Evolutionary conservation across 1,284 basidiomycete genomes (phyloP), one percentile per base, ranked within the genome.

Genomic region (Trametes sp.): DNA sequence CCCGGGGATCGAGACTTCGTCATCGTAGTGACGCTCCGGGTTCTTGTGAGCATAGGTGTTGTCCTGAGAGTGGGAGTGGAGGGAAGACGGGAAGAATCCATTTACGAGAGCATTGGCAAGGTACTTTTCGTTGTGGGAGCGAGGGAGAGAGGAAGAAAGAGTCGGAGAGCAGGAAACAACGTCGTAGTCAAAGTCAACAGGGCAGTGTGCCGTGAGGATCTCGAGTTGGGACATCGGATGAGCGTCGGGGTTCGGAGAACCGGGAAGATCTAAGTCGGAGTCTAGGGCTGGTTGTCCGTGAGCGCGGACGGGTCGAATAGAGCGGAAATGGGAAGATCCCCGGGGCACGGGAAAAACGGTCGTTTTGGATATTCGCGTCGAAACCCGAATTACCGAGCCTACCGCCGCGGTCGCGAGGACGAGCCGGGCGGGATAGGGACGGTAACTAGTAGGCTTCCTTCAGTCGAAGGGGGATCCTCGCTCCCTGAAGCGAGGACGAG

Each of bases 401-500:
- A 83, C 88, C 87, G 87, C 89, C 86, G 82, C 86, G 86, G 87
- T 84, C 79, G 78, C 76, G 73, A 76, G 75, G 74, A 72, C 72
- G 80, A 79, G 79, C 87, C 86, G 87, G 86, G 85, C 86, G 87
- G 84, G 78, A 77, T 79, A 83, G 84, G 74, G 67, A 83, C 85
- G 87, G 85, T 84, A 80, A 80, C 70, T 69, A 65, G 70, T 71
- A 74, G 76, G 77, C 75, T 75, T 76, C 76, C 75, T 76, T 86
- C 87, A 90, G 84, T 81, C 81, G 82, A 72, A 80, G 38, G 67
- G 80, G 81, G 78, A 82, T 85, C 87, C 88, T 87, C 87, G 88
- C 89, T 84, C 81, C 78, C 57, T 77, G 75, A 78, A 81, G 87
- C 86, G 87, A 90, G 87, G 86, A 85, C 80, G 69, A 71, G 79